These are phyloP conservation scores for Melaleuca quinquenervia DNA, from an alignment of 345 rosid genomes.

Conservation along the genomic window DNA sequence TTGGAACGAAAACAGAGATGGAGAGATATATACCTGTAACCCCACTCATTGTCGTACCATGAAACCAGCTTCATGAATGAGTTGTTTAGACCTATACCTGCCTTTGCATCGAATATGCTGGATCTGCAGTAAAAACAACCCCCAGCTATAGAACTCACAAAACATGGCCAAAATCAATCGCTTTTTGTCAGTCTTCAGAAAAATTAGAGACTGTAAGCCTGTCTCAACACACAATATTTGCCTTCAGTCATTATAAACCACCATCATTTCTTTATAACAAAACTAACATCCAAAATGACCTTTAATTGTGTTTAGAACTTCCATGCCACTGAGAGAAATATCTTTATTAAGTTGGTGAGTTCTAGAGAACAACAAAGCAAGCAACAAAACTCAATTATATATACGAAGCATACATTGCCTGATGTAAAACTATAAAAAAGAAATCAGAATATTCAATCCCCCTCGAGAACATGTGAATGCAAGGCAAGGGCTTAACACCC, in stretches of 20 bases:
- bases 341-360: background rate
- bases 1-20: background rate
- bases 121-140: conserved; percentile 41
- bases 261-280: background rate
- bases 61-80: conserved; percentile 87
- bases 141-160: background rate
- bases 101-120: conserved; percentile 96
- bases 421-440: background rate
- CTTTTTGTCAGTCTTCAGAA: background rate
- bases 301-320: background rate
- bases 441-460: background rate
- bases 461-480: background rate
- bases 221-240: background rate
- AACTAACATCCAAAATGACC: background rate
- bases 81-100: conserved; percentile 79
- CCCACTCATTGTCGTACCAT: conserved; percentile 99
- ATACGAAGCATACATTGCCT: background rate
- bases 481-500: background rate
- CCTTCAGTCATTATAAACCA: background rate
- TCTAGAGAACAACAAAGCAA: background rate
- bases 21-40: conserved; percentile 64
- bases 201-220: background rate
- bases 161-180: background rate
- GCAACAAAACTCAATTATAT: background rate
- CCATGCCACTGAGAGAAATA: background rate